Base-by-base conservation (phyloP, 371 early-diverging fungal genomes). In the Lichtheimia ramosa region DNA sequence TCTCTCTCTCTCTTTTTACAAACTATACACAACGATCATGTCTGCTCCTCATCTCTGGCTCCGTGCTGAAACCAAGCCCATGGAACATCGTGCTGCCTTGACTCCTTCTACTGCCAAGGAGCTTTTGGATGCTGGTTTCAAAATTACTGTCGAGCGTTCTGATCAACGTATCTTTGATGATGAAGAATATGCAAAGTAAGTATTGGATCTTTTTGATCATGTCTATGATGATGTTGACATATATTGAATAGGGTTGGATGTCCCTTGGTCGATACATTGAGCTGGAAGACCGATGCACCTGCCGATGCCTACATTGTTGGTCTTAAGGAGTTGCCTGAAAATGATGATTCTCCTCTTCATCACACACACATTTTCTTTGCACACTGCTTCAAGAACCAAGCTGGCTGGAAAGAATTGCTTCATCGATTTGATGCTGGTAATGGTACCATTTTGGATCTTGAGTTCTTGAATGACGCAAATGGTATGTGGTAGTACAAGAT, bases 341-440 rank as follows among this genome's bases (percentile, higher is more conserved):
- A 89, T 66, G 96, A 95, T 75, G 75, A 82, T 54, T 83, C 91
- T 40, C 93, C 97, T 49, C 86, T 97, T n/a, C 77, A 85, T n/a
- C 96, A 97, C 74, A 87, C 85, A 23, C 98, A 98, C 76, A 95
- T 98, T 71, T 93, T 95, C 83, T 98, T 98, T 75, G 98, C 97
- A 43, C 97, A 98, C 73, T 96, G 96, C 82, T 98, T 84, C 87
- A 98, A 98, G 87, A 77, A 84, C 61, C 97, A 98, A 77, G 92
- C 77, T 57, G 97, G 97, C 21, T 98, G 96, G 97, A 86, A 86
- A 68, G 91, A 96, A 28, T 81, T 96, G 18, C 74, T 98, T 42
- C 75, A 76, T 23, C 85, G 96, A 49, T 98, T 97, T 69, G 84
- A 87, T 64, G 77, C 75, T 43, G 98, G 96, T 40, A 83, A 93